Conservation (phyloP, 768 basidiomycete species). For the Mycena floridula region DNA sequence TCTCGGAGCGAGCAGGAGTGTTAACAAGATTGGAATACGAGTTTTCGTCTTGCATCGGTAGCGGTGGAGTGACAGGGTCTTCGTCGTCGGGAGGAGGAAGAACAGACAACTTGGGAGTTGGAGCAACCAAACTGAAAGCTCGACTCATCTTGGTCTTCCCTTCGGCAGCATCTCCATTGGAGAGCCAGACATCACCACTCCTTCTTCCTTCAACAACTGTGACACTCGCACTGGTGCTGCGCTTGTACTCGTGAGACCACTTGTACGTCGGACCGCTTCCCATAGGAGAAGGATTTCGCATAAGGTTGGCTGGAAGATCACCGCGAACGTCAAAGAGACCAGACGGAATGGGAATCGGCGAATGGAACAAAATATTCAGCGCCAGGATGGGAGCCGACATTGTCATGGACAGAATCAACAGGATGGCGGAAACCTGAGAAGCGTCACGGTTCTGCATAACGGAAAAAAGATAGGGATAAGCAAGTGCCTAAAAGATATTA, state of each 20-base stretch:
- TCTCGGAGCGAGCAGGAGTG: constrained; percentile 49
- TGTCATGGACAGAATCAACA: constrained; percentile 60
- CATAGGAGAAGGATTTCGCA: constrained; percentile 37
- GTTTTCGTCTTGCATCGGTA: constrained; percentile 52
- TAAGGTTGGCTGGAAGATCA: constrained; percentile 33
- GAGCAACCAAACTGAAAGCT: constrained; percentile 55
- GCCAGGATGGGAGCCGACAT: constrained; percentile 63
- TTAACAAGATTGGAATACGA: constrained; percentile 36
- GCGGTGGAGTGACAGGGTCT: constrained; percentile 49
- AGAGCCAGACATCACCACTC: constrained; percentile 70
- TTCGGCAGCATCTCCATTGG: constrained; percentile 66
- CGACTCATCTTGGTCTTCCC: constrained; percentile 57
- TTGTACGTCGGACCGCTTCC: constrained; percentile 33
- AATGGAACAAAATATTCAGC: constrained; percentile 51
- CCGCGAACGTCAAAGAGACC: constrained; percentile 52
- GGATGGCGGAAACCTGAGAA: constrained; percentile 34
- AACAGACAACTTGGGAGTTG: constrained; percentile 63
- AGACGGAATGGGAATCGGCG: constrained; percentile 60
- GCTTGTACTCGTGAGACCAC: constrained; percentile 55
- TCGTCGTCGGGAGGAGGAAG: constrained; percentile 49
- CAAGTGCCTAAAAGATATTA: constrained; percentile 37
- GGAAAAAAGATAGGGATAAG: constrained; percentile 56
- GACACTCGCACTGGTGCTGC: constrained; percentile 54
- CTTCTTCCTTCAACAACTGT: constrained; percentile 67
- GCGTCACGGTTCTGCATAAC: constrained; percentile 30